A percentile compares a stretch with the other conserved stretches of the same genome.
These are phyloP conservation scores for Thalia dealbata DNA, from an alignment of 176 grass and related monocot genomes.

Conservation along the genomic window DNA sequence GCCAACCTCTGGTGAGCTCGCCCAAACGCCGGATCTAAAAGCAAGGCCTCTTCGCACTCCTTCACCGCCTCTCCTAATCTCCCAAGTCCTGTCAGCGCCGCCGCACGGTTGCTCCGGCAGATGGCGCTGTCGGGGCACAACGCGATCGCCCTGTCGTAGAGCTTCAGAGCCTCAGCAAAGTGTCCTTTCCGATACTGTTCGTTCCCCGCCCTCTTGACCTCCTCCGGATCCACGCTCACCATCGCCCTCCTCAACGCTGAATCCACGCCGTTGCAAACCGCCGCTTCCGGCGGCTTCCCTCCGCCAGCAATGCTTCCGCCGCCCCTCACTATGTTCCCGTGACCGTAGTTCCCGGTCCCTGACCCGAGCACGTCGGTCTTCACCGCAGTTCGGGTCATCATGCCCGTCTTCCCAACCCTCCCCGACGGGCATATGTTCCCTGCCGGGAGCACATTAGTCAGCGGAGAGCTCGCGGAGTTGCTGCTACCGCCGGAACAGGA, in stretches of 20 bases:
- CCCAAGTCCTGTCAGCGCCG: slow-evolving; percentile 62
- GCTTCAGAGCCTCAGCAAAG: slow-evolving; percentile 58
- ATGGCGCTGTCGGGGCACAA: slow-evolving; percentile 77
- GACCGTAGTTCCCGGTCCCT: slow-evolving; percentile 80
- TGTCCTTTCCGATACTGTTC: slow-evolving; percentile 74
- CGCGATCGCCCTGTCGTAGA: slow-evolving; percentile 73
- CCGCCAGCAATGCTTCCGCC: slow-evolving; percentile 14
- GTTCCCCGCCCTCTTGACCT: slow-evolving; percentile 80
- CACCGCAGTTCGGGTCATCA: slow-evolving; percentile 21
- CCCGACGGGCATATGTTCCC: slow-evolving; percentile 93
- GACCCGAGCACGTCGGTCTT: slow-evolving; percentile 78
- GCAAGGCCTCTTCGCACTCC: slow-evolving; percentile 81
- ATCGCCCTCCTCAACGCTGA: slow-evolving; percentile 40
- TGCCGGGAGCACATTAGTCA: slow-evolving; percentile 49
- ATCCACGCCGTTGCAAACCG: slow-evolving; percentile 26
- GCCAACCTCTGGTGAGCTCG: slow-evolving; percentile 84
- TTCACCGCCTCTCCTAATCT: slow-evolving; percentile 68
- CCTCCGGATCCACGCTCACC: slow-evolving; percentile 63
- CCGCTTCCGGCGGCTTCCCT: slow-evolving; percentile 5
- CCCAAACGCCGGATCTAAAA: slow-evolving; percentile 61
- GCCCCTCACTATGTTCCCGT: slow-evolving; percentile 73
- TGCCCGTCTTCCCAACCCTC: slow-evolving; percentile 43
- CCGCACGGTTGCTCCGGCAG: slow-evolving; percentile 76
- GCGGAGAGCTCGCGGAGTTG: slow-evolving; percentile 62
- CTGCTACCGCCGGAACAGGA: slow-evolving; percentile 23